These are phyloP conservation scores for Litchi chinensis DNA, from an alignment of 345 rosid species.

Conservation along the genomic window DNA sequence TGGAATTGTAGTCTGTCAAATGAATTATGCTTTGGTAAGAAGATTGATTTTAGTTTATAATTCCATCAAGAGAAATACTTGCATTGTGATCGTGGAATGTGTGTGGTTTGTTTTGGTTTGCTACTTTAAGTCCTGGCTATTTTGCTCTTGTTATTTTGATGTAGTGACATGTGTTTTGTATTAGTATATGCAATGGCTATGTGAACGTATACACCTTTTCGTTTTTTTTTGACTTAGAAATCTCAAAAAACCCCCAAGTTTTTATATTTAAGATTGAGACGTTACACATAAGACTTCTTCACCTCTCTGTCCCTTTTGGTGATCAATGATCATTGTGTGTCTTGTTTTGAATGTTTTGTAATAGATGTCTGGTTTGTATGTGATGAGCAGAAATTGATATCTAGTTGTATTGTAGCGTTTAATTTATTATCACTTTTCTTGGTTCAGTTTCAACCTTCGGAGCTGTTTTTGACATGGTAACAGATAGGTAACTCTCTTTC, in stretches of 20 bases:
- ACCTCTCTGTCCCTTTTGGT: background rate
- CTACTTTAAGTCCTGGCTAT: background rate
- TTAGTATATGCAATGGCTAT: conserved; percentile 10
- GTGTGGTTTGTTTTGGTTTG: conserved; percentile 3
- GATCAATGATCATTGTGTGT: background rate
- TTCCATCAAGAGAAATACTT: background rate
- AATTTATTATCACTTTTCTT: conserved; percentile 27
- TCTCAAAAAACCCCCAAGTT: background rate
- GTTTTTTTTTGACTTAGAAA: background rate
- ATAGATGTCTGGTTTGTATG: background rate
- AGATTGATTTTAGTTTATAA: background rate
- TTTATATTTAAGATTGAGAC: background rate
- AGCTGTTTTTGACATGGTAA: conserved; percentile 96
- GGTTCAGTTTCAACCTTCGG: conserved; percentile 89
- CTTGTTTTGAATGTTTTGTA: background rate
- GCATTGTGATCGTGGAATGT: background rate
- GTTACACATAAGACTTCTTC: background rate
- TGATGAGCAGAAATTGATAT: background rate
- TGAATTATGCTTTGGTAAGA: background rate
- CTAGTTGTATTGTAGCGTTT: conserved; percentile 10
- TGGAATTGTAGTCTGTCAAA: background rate
- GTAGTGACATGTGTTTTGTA: background rate
- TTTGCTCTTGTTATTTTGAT: background rate
- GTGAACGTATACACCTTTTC: background rate
- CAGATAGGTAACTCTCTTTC: conserved; percentile 67